Conservation (phyloP, 352 stramenopile genomes). For the Globisporangium recalcitrans region DNA sequence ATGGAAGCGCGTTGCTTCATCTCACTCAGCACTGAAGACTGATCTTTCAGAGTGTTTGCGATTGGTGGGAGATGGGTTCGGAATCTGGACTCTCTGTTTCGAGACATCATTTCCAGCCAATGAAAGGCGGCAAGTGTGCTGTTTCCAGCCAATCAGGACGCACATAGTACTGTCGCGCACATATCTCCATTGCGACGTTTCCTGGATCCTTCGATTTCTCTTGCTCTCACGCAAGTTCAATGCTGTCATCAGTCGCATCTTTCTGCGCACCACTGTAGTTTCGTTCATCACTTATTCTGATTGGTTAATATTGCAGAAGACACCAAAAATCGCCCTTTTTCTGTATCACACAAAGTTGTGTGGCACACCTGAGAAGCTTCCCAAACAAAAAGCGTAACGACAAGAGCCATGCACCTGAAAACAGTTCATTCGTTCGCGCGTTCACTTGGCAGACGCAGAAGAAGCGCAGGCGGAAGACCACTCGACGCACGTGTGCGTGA, state of each 20-base stretch:
- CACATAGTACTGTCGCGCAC: not conserved
- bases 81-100: not conserved
- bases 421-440: not conserved
- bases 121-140: not conserved
- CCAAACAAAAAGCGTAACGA: not conserved
- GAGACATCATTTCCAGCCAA: not conserved
- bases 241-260: not conserved
- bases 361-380: slow-evolving; percentile 4
- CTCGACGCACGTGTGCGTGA: not conserved
- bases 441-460: not conserved
- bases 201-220: not conserved
- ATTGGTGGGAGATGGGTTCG: not conserved
- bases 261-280: not conserved
- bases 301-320: slow-evolving; percentile 8
- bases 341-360: not conserved
- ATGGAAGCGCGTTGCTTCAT: not conserved
- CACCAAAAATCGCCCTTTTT: not conserved
- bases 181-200: not conserved
- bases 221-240: not conserved
- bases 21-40: too few relatives aligned
- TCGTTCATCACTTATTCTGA: not conserved
- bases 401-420: not conserved
- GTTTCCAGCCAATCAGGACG: not conserved
- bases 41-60: not conserved
- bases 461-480: not conserved